Conservation (phyloP, 2,329 filamentous ascomycete species). For the Tothia fuscella region DNA sequence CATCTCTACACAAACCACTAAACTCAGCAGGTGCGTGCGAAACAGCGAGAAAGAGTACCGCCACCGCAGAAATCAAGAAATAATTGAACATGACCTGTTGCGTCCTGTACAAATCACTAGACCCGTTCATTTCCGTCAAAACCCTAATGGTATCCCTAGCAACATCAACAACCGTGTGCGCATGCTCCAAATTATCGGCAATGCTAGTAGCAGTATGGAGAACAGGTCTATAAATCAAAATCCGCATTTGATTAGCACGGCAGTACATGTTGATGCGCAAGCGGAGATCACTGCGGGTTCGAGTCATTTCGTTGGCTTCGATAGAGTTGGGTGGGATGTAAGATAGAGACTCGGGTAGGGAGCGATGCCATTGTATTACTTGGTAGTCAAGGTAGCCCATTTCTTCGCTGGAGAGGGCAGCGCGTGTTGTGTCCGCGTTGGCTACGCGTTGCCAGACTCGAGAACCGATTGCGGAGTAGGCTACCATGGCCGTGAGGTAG, state of each 20-base stretch:
- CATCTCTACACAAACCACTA: constrained; percentile 54
- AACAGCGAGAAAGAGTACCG: constrained; percentile 64
- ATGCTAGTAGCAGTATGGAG: constrained; percentile 78
- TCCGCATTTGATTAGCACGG: constrained; percentile 80
- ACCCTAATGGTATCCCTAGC: constrained; percentile 67
- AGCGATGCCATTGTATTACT: constrained; percentile 75
- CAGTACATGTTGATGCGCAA: constrained; percentile 76
- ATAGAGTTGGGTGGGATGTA: constrained; percentile 43
- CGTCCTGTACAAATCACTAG: constrained; percentile 56
- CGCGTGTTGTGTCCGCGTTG: constrained; percentile 48
- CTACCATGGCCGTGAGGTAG: constrained; percentile 74
- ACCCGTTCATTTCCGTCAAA: constrained; percentile 58
- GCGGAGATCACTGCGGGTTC: constrained; percentile 56
- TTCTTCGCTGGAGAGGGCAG: constrained; percentile 51
- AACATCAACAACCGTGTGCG: constrained; percentile 61
- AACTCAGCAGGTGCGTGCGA: constrained; percentile 65
- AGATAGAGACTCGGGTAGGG: constrained; percentile 52
- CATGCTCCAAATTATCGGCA: constrained; percentile 59
- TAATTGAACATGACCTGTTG: constrained; percentile 72
- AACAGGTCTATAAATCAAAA: constrained; percentile 77
- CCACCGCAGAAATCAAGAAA: constrained; percentile 62
- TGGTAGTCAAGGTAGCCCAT: constrained; percentile 74
- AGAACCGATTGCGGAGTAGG: constrained; percentile 69
- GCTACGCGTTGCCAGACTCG: constrained; percentile 78
- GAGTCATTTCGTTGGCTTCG: constrained; percentile 25